Evolutionary conservation across 352 stramenopile species (phyloP), one percentile per base, ranked within the genome.

Genomic region (Globisporangium abappressorium): DNA sequence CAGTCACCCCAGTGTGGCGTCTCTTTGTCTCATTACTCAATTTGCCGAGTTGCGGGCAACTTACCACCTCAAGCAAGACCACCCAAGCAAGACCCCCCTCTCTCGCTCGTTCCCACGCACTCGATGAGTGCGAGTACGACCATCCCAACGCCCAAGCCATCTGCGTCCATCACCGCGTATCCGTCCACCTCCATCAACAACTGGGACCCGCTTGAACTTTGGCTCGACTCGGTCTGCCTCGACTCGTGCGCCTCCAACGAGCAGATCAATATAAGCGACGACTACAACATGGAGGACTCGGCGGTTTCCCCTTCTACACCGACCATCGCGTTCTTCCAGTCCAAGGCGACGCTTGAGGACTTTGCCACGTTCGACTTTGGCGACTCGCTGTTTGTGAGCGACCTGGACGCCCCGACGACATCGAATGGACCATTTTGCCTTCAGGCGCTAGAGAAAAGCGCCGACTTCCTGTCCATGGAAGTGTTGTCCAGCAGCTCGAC

Each of bases 161-260:
- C 36, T n/a, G 26, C 22, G 18, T 36, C n/a, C 57, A 55, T 38
- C 3, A 20, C 24, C 57, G 28, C 34, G 36, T 22, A n/a, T 22
- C 33, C 33, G 6, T 24, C 36, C 24, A 51, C 34, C 2, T 53
- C 33, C 57, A 12, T 22, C 0, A 24, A 15, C 36, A 51, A 51
- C 30, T 59, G 47, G 61, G 30, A 58, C 8, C 28, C 61, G 18
- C 47, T 59, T 47, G 47, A 57, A 14, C 47, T 66, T 20, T 66
- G 61, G 61, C 14, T 57, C 46, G 61, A 64, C 57, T 33, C 36
- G 22, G 43, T 64, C n/a, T 55, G 22, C 5, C 36, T 64, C 57
- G 57, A 64, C 43, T 28, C 33, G 30, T 28, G 28, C 54, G 18
- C 2, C 18, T 24, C 28, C 2, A 34, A 38, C 58, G 22, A 57